Conservation (phyloP, 2,329 filamentous ascomycete genomes). For the Ustilaginoidea virens region DNA sequence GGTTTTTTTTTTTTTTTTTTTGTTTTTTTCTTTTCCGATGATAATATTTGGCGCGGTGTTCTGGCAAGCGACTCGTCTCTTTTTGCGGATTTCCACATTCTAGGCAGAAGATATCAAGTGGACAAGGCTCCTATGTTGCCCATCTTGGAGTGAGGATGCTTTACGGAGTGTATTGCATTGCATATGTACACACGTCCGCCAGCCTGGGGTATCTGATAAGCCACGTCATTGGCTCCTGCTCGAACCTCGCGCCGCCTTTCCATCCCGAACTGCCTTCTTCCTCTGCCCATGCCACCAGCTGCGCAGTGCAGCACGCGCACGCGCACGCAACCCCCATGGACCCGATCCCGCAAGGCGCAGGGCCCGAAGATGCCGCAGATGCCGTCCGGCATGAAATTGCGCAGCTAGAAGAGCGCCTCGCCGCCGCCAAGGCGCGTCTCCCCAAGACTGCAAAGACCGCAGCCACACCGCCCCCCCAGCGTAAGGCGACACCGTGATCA, state of each 20-base stretch:
- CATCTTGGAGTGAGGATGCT: no score
- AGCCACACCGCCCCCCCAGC: background rate
- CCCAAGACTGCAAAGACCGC: background rate
- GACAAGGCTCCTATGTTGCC: no score
- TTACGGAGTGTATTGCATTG: no score
- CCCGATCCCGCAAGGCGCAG: conserved; percentile 5
- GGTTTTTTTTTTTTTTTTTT: background rate
- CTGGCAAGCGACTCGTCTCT: no score
- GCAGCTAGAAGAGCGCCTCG: conserved; percentile 39
- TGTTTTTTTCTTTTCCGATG: background rate
- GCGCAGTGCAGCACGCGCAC: no score
- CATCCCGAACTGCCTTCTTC: background rate
- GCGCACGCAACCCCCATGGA: conserved; percentile 13
- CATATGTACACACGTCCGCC: background rate
- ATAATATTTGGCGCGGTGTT: conserved; percentile 10
- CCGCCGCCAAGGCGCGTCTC: conserved; percentile 28
- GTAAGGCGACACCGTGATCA: no score
- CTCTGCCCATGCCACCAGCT: no score
- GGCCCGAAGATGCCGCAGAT: conserved; percentile 9
- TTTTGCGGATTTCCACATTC: no score
- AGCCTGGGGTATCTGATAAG: background rate
- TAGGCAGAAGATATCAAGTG: no score
- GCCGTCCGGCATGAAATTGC: conserved; percentile 39
- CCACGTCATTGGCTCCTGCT: no score
- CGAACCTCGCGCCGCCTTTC: background rate